Percentiles rank a stretch among this genome's conserved stretches.
phyloP scores from a whole-genome alignment of 306 rosid species.

The Gastrolobium villosum region DNA sequence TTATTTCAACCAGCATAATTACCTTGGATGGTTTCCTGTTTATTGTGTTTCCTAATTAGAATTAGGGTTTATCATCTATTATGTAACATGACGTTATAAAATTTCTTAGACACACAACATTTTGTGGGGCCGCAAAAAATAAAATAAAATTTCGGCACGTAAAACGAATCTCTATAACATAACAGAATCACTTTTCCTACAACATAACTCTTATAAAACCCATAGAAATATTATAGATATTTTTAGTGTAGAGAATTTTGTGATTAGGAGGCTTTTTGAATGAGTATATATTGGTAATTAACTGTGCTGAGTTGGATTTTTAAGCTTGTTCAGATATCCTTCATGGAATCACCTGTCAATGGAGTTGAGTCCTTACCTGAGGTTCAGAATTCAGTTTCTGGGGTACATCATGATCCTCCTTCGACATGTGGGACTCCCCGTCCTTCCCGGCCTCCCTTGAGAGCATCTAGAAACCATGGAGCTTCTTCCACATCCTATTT shows the following conservation, averaged over 20 bases:
- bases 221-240: slow-evolving; percentile 1
- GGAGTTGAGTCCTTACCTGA: slow-evolving; percentile 63
- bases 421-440: slow-evolving; percentile 62
- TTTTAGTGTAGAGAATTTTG: slow-evolving; percentile 51
- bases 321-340: slow-evolving; percentile 41
- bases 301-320: slow-evolving; percentile 56
- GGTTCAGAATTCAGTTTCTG: slow-evolving; percentile 67
- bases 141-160: no score
- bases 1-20: slow-evolving; percentile 37
- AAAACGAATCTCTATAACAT: no score
- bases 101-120: no score
- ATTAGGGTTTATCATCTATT: no score
- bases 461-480: slow-evolving; percentile 61
- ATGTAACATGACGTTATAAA: no score
- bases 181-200: no score
- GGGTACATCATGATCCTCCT: slow-evolving; percentile 53
- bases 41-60: not conserved
- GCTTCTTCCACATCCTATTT: slow-evolving; percentile 59
- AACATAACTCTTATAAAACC: no score
- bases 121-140: no score
- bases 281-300: slow-evolving; percentile 52
- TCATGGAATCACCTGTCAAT: slow-evolving; percentile 70
- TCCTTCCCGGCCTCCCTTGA: slow-evolving; percentile 65
- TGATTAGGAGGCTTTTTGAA: slow-evolving; percentile 46
- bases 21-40: slow-evolving; percentile 2